Evolutionary conservation across 805 yeast genomes (phyloP).

Genomic region (Pichia gijzeniarum): DNA sequence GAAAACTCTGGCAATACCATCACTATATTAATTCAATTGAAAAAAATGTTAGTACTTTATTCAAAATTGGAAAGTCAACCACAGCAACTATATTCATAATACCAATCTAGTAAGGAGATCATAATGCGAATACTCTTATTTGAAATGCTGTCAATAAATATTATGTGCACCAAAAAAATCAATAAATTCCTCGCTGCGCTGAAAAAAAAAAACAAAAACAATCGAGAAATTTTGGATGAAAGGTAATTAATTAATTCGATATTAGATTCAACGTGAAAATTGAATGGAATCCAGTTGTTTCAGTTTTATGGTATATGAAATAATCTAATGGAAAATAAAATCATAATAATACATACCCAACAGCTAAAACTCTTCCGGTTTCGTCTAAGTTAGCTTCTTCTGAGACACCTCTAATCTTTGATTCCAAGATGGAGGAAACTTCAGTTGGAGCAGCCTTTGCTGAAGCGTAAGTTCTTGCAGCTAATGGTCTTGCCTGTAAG

Average conservation of each 20-base stretch:
- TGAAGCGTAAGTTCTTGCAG: slow-evolving; percentile 79
- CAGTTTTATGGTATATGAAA: background rate
- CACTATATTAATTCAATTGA: slow-evolving; percentile 48
- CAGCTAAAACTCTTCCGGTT: slow-evolving; percentile 98
- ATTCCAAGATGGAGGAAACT: slow-evolving; percentile 98
- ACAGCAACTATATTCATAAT: too few species aligned
- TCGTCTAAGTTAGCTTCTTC: slow-evolving; percentile 97
- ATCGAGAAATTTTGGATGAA: background rate
- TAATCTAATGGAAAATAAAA: background rate
- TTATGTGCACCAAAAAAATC: background rate
- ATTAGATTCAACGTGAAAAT: too few species aligned
- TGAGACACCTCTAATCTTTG: slow-evolving; percentile 98
- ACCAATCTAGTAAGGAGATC: too few species aligned
- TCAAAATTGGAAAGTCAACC: too few species aligned
- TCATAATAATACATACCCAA: slow-evolving; percentile 58
- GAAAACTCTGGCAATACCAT: slow-evolving; percentile 99
- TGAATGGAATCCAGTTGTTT: too few species aligned
- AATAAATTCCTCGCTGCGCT: background rate
- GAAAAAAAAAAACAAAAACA: slow-evolving; percentile 2
- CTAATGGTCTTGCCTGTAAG: slow-evolving; percentile 64
- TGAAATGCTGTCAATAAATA: too few species aligned
- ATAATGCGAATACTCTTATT: too few species aligned
- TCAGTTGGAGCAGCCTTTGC: slow-evolving; percentile 99
- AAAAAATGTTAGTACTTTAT: slow-evolving; percentile 6
- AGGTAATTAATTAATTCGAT: too few species aligned